Evolutionary conservation across 2,329 filamentous ascomycete species (phyloP).

Genomic region (Cladorrhinum sp.): DNA sequence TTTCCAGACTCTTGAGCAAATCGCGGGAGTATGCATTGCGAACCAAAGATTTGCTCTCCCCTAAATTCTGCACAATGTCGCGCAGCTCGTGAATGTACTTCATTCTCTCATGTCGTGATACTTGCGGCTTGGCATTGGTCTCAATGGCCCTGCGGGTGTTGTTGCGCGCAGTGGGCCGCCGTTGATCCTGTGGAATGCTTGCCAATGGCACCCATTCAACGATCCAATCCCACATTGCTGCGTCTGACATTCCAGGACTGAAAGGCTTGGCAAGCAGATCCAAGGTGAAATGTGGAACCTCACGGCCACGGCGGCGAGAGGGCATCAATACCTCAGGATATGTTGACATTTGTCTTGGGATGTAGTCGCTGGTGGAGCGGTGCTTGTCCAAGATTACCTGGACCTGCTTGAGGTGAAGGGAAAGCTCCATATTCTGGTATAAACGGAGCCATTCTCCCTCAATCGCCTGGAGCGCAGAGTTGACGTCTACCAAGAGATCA

Average conservation of each 20-base stretch:
- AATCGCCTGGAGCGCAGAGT: conserved; percentile 39
- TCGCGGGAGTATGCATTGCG: conserved; percentile 32
- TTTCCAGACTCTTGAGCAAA: conserved; percentile 28
- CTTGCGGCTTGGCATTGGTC: conserved; percentile 6
- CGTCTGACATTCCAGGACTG: background rate
- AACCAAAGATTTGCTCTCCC: conserved; percentile 24
- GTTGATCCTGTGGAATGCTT: conserved; percentile 11
- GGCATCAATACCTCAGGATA: background rate
- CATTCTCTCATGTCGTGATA: conserved; percentile 1
- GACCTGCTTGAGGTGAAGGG: conserved; percentile 40
- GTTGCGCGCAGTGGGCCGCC: background rate
- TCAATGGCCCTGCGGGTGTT: background rate
- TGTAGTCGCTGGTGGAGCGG: conserved; percentile 25
- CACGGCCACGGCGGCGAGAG: conserved; percentile 1
- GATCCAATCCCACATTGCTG: background rate
- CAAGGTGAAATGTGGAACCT: conserved; percentile 12
- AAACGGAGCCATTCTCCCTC: conserved; percentile 46
- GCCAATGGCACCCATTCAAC: conserved; percentile 10
- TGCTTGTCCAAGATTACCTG: conserved; percentile 40
- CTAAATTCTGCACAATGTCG: conserved; percentile 33
- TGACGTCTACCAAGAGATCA: conserved; percentile 36
- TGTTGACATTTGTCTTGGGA: conserved; percentile 6
- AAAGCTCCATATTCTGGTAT: conserved; percentile 47
- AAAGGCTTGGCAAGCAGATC: conserved; percentile 17
- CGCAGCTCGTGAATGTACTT: conserved; percentile 26